Percentiles rank a stretch among this genome's conserved stretches.
Evolutionary conservation across 2,329 filamentous ascomycete genomes (phyloP).

Genomic region (Alternaria arborescens): DNA sequence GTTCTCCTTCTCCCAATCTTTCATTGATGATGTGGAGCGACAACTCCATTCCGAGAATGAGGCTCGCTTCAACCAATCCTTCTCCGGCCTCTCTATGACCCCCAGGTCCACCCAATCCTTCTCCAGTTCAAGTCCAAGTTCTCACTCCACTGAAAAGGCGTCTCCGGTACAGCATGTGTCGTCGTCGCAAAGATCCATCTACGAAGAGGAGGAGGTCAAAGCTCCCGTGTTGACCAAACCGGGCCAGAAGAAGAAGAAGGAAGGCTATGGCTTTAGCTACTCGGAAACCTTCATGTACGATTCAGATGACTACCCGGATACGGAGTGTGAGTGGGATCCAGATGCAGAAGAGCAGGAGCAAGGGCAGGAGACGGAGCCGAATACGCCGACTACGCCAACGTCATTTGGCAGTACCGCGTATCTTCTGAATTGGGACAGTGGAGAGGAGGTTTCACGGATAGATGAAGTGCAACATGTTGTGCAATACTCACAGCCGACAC

Average conservation of each 20-base stretch:
- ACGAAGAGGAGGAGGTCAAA: not conserved
- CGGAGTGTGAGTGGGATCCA: conserved; percentile 25
- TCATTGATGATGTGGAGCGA: conserved; percentile 1
- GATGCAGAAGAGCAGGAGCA: conserved; percentile 1
- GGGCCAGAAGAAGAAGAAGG: conserved; percentile 30
- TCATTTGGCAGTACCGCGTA: not conserved
- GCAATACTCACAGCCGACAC: not conserved
- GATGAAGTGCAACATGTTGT: not conserved
- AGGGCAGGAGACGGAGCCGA: not conserved
- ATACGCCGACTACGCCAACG: not conserved
- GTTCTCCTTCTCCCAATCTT: conserved; percentile 23
- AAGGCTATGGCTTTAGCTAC: conserved; percentile 39
- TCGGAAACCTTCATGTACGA: conserved; percentile 30
- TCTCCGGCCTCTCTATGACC: conserved; percentile 15
- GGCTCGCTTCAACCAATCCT: conserved; percentile 8
- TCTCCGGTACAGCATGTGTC: conserved; percentile 2
- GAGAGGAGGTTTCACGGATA: not conserved
- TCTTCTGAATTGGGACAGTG: conserved; percentile 6
- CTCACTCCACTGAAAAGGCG: not conserved
- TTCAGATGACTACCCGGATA: conserved; percentile 37
- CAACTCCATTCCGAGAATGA: not conserved
- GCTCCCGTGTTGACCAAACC: conserved; percentile 24
- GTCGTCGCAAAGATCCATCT: not conserved
- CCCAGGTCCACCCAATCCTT: not conserved
- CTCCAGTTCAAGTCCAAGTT: not conserved